A percentile compares a stretch with the other conserved stretches of the same genome.
phyloP scores from a whole-genome alignment of 2,329 filamentous ascomycete species.

The Calycina herbarum region DNA sequence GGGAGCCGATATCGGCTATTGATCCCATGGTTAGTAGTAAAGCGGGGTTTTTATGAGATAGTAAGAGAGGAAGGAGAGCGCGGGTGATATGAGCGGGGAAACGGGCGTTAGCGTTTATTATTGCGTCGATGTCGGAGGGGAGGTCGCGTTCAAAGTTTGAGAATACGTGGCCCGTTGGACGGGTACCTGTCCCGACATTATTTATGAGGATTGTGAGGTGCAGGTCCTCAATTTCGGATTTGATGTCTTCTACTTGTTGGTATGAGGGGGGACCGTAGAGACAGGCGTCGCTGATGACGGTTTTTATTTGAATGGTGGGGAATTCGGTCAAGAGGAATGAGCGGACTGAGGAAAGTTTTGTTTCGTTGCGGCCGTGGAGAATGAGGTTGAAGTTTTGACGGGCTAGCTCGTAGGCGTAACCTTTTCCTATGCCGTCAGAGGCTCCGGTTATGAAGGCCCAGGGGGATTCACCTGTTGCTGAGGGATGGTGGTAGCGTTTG shows the following conservation, averaged over 20 bases:
- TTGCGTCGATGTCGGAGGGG: conserved; percentile 41
- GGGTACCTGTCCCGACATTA: conserved; percentile 50
- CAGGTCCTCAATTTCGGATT: conserved; percentile 2
- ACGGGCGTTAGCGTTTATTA: conserved; percentile 48
- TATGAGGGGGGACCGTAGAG: not conserved
- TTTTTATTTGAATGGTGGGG: conserved; percentile 7
- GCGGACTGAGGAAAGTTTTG: not conserved
- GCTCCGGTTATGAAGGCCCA: conserved; percentile 94
- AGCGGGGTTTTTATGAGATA: conserved; percentile 40
- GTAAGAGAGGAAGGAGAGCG: conserved; percentile 46
- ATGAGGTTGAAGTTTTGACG: conserved; percentile 88
- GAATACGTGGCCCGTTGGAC: conserved; percentile 36
- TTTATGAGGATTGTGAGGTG: conserved; percentile 55
- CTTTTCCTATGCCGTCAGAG: conserved; percentile 94
- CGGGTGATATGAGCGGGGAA: conserved; percentile 52
- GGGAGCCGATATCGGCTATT: conserved; percentile 46
- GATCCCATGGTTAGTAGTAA: conserved; percentile 54
- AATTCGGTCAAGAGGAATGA: not conserved
- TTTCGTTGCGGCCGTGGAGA: conserved; percentile 76
- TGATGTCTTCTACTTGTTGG: conserved; percentile 1
- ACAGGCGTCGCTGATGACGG: conserved; percentile 9
- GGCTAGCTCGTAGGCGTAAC: conserved; percentile 85
- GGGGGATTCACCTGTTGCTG: conserved; percentile 16
- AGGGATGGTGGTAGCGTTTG: conserved; percentile 15
- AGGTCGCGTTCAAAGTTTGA: conserved; percentile 40